Evolutionary conservation across 2,329 filamentous ascomycete species (phyloP).

Genomic region (Ophiostoma pallidulum): DNA sequence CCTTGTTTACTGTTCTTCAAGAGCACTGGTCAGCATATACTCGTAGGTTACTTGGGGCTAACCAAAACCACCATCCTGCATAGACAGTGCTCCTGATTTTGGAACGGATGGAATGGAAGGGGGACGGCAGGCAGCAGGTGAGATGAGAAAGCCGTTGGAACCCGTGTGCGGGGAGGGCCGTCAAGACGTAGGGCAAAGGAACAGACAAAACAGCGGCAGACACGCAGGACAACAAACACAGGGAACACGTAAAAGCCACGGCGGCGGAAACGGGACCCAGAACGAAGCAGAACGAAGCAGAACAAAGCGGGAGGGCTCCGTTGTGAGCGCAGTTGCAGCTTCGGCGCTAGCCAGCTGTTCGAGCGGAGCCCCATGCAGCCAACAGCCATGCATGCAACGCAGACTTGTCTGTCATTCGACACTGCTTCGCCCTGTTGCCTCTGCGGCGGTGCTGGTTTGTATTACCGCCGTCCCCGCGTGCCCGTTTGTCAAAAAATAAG

Average conservation of each 20-base stretch:
- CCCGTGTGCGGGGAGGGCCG: background rate
- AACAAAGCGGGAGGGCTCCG: too few relatives aligned
- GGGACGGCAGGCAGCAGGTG: background rate
- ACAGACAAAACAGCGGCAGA: background rate
- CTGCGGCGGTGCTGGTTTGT: background rate
- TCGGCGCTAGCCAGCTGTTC: constrained; percentile 11
- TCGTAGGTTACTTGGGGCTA: too few relatives aligned
- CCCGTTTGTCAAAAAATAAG: too few relatives aligned
- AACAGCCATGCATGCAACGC: background rate
- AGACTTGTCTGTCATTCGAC: background rate
- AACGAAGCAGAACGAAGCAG: background rate
- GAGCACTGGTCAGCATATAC: constrained; percentile 1
- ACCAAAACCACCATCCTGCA: too few relatives aligned
- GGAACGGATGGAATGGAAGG: background rate
- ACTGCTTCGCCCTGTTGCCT: background rate
- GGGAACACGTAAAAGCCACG: background rate
- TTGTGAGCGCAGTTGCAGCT: too few relatives aligned
- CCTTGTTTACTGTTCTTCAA: too few relatives aligned
- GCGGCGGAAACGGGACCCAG: background rate
- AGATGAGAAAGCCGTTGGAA: background rate
- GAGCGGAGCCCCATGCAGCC: constrained; percentile 9
- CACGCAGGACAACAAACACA: background rate
- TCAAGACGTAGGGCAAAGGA: background rate
- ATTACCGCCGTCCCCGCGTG: too few relatives aligned
- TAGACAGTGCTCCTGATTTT: background rate